Percentiles rank a stretch among this genome's conserved stretches.
These are phyloP conservation scores for Wickerhamomyces mucosus DNA, from an alignment of 805 yeast species.

Conservation along the genomic window DNA sequence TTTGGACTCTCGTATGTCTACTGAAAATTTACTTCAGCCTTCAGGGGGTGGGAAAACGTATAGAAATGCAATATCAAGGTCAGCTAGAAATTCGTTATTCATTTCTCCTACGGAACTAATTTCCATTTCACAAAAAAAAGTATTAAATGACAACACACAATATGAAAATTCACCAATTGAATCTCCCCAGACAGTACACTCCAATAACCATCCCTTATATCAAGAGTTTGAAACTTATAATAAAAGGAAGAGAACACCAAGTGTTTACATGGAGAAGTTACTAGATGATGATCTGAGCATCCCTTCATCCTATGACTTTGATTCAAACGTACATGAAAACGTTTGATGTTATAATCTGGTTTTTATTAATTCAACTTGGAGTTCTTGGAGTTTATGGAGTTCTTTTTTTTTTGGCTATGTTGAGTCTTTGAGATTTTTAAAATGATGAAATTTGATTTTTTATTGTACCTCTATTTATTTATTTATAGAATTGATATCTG, in stretches of 20 bases:
- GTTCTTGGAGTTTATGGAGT: too few species aligned
- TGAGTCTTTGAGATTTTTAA: too few species aligned
- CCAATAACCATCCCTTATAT: conserved; percentile 1
- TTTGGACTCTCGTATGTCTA: conserved; percentile 11
- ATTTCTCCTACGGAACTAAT: conserved; percentile 42
- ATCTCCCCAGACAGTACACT: conserved; percentile 11
- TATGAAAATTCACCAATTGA: conserved; percentile 16
- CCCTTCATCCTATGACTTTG: too few species aligned
- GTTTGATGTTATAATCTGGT: too few species aligned
- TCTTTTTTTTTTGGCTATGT: too few species aligned
- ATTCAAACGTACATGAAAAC: conserved; percentile 10
- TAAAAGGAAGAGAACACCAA: conserved; percentile 35
- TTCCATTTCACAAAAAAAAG: conserved; percentile 9
- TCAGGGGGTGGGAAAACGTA: conserved; percentile 17
- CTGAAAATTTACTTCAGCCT: conserved; percentile 7
- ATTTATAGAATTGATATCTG: too few species aligned
- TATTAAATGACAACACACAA: conserved; percentile 4
- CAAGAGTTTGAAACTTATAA: conserved; percentile 1
- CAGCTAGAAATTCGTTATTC: conserved; percentile 36
- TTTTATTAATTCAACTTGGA: too few species aligned
- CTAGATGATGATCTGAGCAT: conserved; percentile 23
- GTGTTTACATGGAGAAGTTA: conserved; percentile 37
- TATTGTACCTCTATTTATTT: too few species aligned
- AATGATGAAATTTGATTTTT: too few species aligned
- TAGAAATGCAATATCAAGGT: conserved; percentile 15